Conservation (phyloP, 2,329 filamentous ascomycete genomes). For the Pseudodiploospora longispora region DNA sequence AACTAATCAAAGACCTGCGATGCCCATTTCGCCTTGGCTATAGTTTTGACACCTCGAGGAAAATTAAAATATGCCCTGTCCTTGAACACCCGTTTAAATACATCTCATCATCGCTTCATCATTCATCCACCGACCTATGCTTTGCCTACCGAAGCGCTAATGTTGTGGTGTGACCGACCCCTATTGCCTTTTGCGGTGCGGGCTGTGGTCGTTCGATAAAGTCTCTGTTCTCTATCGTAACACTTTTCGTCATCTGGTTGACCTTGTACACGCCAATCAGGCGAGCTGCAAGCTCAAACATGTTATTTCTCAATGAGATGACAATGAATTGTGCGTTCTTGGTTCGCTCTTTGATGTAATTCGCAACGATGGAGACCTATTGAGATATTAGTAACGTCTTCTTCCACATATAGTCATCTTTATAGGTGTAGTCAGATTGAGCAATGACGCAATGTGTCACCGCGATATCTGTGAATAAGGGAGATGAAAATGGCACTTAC, state of each 20-base stretch:
- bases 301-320: conserved; percentile 96
- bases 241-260: conserved; percentile 95
- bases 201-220: conserved; percentile 48
- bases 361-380: conserved; percentile 92
- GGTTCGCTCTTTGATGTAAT: conserved; percentile 97
- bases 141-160: conserved; percentile 24
- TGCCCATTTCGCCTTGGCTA: no score
- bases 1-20: no score
- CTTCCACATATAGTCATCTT: no score
- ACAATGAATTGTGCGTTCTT: conserved; percentile 99
- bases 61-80: background rate
- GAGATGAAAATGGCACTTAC: conserved; percentile 48
- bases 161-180: conserved; percentile 23
- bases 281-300: conserved; percentile 96
- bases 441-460: no score
- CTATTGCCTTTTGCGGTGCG: conserved; percentile 17
- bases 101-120: background rate
- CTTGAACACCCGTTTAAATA: background rate
- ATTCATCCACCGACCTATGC: background rate
- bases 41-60: no score
- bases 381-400: no score
- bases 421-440: no score
- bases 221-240: conserved; percentile 79
- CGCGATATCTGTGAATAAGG: background rate
- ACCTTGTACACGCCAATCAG: conserved; percentile 99